These are phyloP conservation scores for Hymenochaete sp. DNA, from an alignment of 1,284 basidiomycete genomes.

Conservation along the genomic window DNA sequence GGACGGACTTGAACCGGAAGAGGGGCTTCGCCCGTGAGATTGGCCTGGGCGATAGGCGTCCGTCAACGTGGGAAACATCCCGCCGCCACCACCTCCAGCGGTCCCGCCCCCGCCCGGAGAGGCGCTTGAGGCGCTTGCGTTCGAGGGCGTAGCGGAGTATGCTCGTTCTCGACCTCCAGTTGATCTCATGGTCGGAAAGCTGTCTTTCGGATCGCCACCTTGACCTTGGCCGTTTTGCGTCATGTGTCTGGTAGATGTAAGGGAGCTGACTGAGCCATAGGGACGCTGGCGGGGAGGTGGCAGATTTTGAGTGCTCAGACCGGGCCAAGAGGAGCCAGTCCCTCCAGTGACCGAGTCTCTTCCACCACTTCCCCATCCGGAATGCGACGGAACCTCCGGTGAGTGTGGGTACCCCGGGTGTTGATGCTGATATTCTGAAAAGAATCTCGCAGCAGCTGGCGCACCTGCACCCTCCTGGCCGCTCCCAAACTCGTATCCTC, in stretches of 20 bases:
- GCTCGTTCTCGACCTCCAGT: constrained; percentile 7
- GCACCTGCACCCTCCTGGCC: neutral
- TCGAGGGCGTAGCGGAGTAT: constrained; percentile 13
- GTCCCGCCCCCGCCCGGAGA: neutral
- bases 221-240: neutral
- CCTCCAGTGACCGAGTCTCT: too few relatives aligned
- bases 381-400: constrained; percentile 4
- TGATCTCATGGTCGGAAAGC: neutral
- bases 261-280: neutral
- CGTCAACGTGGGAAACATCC: constrained; percentile 13
- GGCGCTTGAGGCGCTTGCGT: constrained; percentile 11
- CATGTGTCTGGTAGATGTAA: neutral
- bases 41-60: constrained; percentile 11
- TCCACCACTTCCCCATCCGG: too few relatives aligned
- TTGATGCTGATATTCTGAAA: constrained; percentile 1
- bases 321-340: too few relatives aligned
- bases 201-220: neutral
- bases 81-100: neutral
- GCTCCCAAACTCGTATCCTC: neutral
- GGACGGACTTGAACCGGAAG: constrained; percentile 7
- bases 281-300: neutral
- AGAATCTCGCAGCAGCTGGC: constrained; percentile 4
- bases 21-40: neutral
- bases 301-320: too few relatives aligned
- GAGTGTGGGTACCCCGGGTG: constrained; percentile 9